phyloP scores from a whole-genome alignment of 1,139 yeast genomes.

The Suhomyces wounanorum region DNA sequence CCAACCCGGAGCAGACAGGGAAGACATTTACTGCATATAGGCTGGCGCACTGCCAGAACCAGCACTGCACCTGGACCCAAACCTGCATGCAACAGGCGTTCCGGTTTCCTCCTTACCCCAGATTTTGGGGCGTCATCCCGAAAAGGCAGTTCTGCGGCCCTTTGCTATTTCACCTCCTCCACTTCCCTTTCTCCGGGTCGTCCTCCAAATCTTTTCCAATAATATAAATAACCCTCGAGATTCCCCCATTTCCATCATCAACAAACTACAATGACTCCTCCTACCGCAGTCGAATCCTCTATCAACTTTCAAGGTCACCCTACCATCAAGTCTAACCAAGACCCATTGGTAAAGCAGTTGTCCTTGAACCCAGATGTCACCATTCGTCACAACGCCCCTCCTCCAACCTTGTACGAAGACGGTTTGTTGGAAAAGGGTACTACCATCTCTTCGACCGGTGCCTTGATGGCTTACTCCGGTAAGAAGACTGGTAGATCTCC shows the following conservation, averaged over 20 bases:
- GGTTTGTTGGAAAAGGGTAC: constrained; percentile 90
- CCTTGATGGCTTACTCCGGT: constrained; percentile 94
- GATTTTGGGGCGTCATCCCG: constrained; percentile 14
- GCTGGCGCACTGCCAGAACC: background rate
- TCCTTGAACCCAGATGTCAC: constrained; percentile 49
- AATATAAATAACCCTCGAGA: constrained; percentile 19
- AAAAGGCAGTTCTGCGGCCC: constrained; percentile 7
- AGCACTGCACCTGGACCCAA: background rate
- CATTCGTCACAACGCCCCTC: constrained; percentile 87
- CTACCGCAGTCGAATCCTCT: constrained; percentile 50
- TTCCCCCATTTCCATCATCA: constrained; percentile 7
- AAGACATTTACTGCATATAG: background rate
- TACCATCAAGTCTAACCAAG: constrained; percentile 43
- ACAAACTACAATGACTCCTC: constrained; percentile 41
- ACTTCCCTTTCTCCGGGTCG: constrained; percentile 24
- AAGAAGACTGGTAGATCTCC: constrained; percentile 98
- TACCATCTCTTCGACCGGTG: constrained; percentile 91
- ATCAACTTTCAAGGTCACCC: constrained; percentile 48
- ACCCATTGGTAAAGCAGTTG: constrained; percentile 48
- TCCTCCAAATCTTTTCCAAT: background rate
- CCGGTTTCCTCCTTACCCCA: constrained; percentile 25
- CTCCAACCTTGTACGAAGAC: constrained; percentile 92
- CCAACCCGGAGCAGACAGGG: constrained; percentile 7
- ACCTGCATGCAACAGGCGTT: constrained; percentile 3
- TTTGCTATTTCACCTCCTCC: background rate